Evolutionary conservation across 495 filamentous ascomycete species (phyloP).

Genomic region (Sabuloglossum arenarium): DNA sequence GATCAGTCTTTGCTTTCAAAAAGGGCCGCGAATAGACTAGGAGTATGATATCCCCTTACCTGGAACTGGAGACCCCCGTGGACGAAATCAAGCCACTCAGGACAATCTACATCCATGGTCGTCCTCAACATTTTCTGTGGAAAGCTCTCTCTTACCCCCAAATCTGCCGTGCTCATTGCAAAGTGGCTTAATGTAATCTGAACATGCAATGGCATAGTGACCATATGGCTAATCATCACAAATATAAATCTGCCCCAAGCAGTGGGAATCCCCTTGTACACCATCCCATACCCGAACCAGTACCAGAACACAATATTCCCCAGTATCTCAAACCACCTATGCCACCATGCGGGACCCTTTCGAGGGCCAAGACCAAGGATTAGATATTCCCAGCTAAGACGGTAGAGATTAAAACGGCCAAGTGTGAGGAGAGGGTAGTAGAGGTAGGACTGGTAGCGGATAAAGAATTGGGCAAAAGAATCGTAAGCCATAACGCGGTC

Average conservation of each 20-base stretch:
- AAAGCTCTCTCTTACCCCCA: slow-evolving; percentile 75
- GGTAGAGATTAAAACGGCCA: slow-evolving; percentile 44
- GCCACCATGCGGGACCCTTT: slow-evolving; percentile 75
- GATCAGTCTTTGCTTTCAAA: neutral
- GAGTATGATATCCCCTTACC: neutral
- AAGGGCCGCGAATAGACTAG: neutral
- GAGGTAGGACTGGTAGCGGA: slow-evolving; percentile 59
- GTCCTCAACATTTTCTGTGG: slow-evolving; percentile 93
- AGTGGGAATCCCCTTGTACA: slow-evolving; percentile 58
- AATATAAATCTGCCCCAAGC: slow-evolving; percentile 50
- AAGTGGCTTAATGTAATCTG: slow-evolving; percentile 96
- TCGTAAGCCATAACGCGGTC: slow-evolving; percentile 74
- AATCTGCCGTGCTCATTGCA: slow-evolving; percentile 85
- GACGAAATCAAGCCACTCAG: slow-evolving; percentile 87
- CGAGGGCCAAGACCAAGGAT: slow-evolving; percentile 52
- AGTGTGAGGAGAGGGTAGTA: slow-evolving; percentile 51
- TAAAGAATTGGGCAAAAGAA: slow-evolving; percentile 42
- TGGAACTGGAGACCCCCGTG: slow-evolving; percentile 96
- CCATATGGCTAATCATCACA: slow-evolving; percentile 68
- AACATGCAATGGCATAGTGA: slow-evolving; percentile 73
- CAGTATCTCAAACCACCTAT: slow-evolving; percentile 62
- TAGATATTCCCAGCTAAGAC: slow-evolving; percentile 65
- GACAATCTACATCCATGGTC: slow-evolving; percentile 96
- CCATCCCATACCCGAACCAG: slow-evolving; percentile 76
- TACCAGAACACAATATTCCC: slow-evolving; percentile 82